Evolutionary conservation across 1,284 basidiomycete species (phyloP).

Genomic region (Sphaerobolus stellatus): DNA sequence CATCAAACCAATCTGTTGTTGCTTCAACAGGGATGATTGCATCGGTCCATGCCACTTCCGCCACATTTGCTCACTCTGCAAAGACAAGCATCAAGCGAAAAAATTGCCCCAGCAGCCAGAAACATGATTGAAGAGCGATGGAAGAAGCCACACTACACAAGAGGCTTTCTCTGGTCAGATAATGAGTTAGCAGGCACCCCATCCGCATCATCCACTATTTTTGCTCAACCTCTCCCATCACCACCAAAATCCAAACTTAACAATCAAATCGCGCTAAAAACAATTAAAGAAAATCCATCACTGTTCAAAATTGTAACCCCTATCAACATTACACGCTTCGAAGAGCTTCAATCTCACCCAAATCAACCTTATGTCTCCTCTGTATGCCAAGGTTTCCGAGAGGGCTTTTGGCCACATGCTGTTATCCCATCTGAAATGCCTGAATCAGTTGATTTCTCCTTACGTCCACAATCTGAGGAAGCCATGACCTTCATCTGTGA

Average conservation of each 20-base stretch:
- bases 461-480: neutral
- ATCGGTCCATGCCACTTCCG: neutral
- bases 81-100: neutral
- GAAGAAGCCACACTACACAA: neutral
- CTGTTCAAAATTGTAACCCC: slow-evolving; percentile 37
- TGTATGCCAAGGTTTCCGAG: slow-evolving; percentile 9
- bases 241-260: slow-evolving; percentile 16
- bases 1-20: too few species aligned
- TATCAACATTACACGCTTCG: slow-evolving; percentile 32
- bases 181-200: slow-evolving; percentile 1
- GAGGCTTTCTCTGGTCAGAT: slow-evolving; percentile 11
- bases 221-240: slow-evolving; percentile 18
- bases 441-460: slow-evolving; percentile 18
- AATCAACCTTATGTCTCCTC: slow-evolving; percentile 18
- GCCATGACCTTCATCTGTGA: slow-evolving; percentile 3
- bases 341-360: slow-evolving; percentile 21
- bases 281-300: slow-evolving; percentile 23
- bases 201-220: slow-evolving; percentile 21
- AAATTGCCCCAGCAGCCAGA: neutral
- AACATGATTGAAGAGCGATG: neutral
- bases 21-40: too few species aligned
- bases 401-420: slow-evolving; percentile 23
- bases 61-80: neutral
- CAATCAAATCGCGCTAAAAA: slow-evolving; percentile 18
- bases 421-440: slow-evolving; percentile 4